Percentiles rank a stretch among this genome's conserved stretches.
Conservation (phyloP, 2,329 filamentous ascomycete genomes). For the Fusarium torulosum region DNA sequence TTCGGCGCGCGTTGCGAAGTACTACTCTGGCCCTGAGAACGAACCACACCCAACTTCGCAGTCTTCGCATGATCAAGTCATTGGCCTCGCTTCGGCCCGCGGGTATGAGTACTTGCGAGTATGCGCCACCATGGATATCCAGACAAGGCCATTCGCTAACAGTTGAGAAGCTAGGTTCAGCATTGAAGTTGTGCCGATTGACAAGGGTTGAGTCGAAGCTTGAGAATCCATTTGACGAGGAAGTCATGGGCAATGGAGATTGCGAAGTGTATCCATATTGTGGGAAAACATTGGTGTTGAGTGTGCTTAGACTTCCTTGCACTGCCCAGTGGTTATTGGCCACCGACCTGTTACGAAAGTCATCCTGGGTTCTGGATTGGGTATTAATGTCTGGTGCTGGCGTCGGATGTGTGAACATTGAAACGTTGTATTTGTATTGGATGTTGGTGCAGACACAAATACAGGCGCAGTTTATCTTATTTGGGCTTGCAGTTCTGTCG, state of each 20-base stretch:
- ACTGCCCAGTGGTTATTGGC: slow-evolving; percentile 20
- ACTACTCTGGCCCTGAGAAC: slow-evolving; percentile 14
- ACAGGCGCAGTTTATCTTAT: slow-evolving; percentile 13
- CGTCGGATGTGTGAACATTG: slow-evolving; percentile 25
- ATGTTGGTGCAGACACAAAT: too few relatives aligned
- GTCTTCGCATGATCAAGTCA: slow-evolving; percentile 5
- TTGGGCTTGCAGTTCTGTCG: neutral
- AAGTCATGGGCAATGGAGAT: slow-evolving; percentile 12
- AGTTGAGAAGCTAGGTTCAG: neutral
- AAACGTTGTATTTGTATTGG: slow-evolving; percentile 10
- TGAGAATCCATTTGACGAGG: slow-evolving; percentile 8
- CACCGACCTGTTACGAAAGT: slow-evolving; percentile 4
- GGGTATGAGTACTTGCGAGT: slow-evolving; percentile 2
- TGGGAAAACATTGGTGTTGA: slow-evolving; percentile 19
- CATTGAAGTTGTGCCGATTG: slow-evolving; percentile 4
- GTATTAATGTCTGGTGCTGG: slow-evolving; percentile 9
- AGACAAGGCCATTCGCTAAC: neutral
- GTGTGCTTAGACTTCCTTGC: slow-evolving; percentile 7
- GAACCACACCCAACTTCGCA: slow-evolving; percentile 15
- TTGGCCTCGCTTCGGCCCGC: neutral
- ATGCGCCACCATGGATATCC: neutral
- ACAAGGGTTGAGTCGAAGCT: slow-evolving; percentile 1
- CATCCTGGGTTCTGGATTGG: slow-evolving; percentile 15
- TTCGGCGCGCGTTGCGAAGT: slow-evolving; percentile 11
- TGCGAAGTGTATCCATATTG: slow-evolving; percentile 18